These are phyloP conservation scores for Raffaelea deltoideospora DNA, from an alignment of 2,329 filamentous ascomycete species.

Conservation along the genomic window DNA sequence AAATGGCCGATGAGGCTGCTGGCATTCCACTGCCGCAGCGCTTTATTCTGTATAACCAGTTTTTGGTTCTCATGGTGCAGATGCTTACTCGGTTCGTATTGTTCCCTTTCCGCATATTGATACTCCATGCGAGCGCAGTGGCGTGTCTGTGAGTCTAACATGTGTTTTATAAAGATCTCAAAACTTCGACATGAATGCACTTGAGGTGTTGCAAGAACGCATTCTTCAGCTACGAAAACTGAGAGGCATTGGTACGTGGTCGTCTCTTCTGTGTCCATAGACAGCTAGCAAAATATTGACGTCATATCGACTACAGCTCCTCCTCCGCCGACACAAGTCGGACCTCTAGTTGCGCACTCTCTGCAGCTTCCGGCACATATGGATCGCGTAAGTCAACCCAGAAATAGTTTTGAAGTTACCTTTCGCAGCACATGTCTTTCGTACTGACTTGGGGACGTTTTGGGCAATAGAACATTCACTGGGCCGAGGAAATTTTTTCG, in stretches of 20 bases:
- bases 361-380: constrained; percentile 12
- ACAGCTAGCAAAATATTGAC: neutral
- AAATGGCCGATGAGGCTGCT: constrained; percentile 35
- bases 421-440: constrained; percentile 1
- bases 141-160: neutral
- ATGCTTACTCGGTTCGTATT: constrained; percentile 32
- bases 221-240: constrained; percentile 36
- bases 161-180: constrained; percentile 22
- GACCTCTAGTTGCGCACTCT: constrained; percentile 18
- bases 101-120: too few species aligned
- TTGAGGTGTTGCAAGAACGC: constrained; percentile 32
- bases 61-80: constrained; percentile 31
- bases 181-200: constrained; percentile 38
- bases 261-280: constrained; percentile 6
- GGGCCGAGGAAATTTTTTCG: constrained; percentile 47
- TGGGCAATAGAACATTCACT: constrained; percentile 22
- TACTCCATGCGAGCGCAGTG: too few species aligned
- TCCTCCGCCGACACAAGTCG: constrained; percentile 20
- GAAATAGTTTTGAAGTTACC: too few species aligned
- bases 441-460: constrained; percentile 1
- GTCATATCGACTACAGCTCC: constrained; percentile 10
- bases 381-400: constrained; percentile 10
- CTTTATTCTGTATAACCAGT: constrained; percentile 41
- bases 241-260: constrained; percentile 25
- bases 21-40: constrained; percentile 34